These are phyloP conservation scores for Aristolochia contorta DNA, from an alignment of 164 flowering plant species.

Conservation along the genomic window DNA sequence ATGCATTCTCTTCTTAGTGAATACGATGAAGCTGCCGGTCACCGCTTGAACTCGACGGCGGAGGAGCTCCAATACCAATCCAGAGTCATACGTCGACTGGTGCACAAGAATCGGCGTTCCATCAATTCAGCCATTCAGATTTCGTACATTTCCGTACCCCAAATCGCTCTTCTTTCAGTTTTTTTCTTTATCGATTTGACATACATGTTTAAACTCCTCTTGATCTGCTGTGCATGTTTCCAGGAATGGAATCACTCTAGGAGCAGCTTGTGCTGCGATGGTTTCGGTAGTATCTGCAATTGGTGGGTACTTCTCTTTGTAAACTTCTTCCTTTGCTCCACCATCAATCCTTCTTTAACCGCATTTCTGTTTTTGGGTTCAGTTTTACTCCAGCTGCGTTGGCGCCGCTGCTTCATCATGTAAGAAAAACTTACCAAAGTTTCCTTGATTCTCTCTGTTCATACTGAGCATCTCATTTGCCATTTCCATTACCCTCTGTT, in stretches of 20 bases:
- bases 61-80: slow-evolving; percentile 28
- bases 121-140: slow-evolving; percentile 20
- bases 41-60: slow-evolving; percentile 17
- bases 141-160: slow-evolving; percentile 19
- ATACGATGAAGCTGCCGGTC: slow-evolving; percentile 19
- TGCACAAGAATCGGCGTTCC: slow-evolving; percentile 15
- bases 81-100: slow-evolving; percentile 14
- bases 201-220: neutral
- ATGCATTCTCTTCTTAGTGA: slow-evolving; percentile 29
- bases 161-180: too few species aligned
- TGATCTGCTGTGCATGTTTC: neutral
- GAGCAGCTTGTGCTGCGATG: slow-evolving; percentile 24
- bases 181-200: too few species aligned
- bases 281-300: slow-evolving; percentile 20
- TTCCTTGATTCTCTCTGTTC: neutral
- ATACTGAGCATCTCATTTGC: neutral
- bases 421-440: slow-evolving; percentile 22
- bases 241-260: slow-evolving; percentile 33
- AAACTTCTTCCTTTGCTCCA: neutral
- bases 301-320: slow-evolving; percentile 11
- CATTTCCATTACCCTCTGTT: neutral
- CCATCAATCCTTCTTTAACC: slow-evolving; percentile 1
- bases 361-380: slow-evolving; percentile 13
- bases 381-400: slow-evolving; percentile 41
- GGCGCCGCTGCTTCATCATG: slow-evolving; percentile 44